Percentiles rank a stretch among this genome's conserved stretches.
phyloP scores from a whole-genome alignment of 129 eudicot genomes.

The carrot (Daucus carota) region DNA sequence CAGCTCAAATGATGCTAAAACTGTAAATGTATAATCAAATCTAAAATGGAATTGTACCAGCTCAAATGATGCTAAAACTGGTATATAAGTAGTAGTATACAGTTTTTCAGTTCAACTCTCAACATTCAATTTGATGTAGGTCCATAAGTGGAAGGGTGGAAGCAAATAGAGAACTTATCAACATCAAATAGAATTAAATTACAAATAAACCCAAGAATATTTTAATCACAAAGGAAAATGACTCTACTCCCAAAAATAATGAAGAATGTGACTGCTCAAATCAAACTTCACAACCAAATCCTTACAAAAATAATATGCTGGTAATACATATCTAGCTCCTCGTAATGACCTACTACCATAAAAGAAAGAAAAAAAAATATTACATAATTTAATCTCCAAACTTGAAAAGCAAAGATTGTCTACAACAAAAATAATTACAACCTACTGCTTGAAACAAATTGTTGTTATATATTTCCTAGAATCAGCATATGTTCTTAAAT shows the following conservation, averaged over 20 bases:
- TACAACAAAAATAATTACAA: neutral
- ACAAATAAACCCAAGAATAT: neutral
- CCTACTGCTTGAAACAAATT: neutral
- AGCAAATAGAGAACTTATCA: neutral
- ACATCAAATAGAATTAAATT: neutral
- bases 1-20: neutral
- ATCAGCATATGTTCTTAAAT: neutral
- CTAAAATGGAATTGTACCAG: neutral
- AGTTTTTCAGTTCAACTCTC: neutral
- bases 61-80: neutral
- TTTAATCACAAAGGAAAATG: neutral
- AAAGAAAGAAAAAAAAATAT: neutral
- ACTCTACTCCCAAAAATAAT: neutral
- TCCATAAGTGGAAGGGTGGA: neutral
- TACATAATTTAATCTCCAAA: neutral
- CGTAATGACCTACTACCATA: neutral
- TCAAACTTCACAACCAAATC: neutral
- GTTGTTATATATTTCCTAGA: neutral
- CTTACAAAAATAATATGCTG: neutral
- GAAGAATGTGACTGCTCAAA: neutral
- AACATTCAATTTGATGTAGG: neutral
- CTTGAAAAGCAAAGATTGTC: neutral
- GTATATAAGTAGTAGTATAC: neutral
- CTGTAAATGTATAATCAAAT: neutral
- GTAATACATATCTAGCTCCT: neutral